Evolutionary conservation across 1,284 basidiomycete species (phyloP), one percentile per base, ranked within the genome.

Genomic region (Leccinum pachyderme): DNA sequence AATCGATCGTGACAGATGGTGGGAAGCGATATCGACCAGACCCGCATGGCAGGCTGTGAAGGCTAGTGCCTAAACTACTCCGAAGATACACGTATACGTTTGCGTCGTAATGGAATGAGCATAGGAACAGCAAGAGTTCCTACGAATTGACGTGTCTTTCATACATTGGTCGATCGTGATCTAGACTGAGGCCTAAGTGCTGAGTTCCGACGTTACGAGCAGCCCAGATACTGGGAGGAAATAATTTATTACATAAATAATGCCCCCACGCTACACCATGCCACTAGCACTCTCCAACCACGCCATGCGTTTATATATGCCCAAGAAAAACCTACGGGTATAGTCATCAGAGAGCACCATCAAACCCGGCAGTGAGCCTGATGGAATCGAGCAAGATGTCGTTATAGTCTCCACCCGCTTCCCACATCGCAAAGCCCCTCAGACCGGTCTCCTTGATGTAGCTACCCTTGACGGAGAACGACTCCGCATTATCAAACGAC

Each of bases 381-480:
- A 84, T 80, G 2, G 81, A 72, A 57, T 82, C 72, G n/a, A 83
- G 63, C 31, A 85, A 72, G 53, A 78, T 78, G 54, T 80, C 73
- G 7, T 77, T 61, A 51, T 64, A 77, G 63, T 84, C 82, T 11
- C 81, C 81, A 43, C 77, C 82, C 47, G 78, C 75, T 64, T 84
- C 79, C 80, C 81, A 83, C 69, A 82, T 77, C 4, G 80, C 71
- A 60, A 83, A 83, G 3, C 82, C 82, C 51, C 70, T 72, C 15
- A 83, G 66, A 7, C 75, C 73, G 11, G 61, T 66, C 8, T 68
- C 59, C 55, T 72, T 71, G 62, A 84, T 80, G 65, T 75, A 83
- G 1, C 65, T 61, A 6, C 82, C 84, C 68, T 87, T 86, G 31
- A 77, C 79, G n/a, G 74, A 63, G 60, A 84, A 84, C 0, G 83